Evolutionary conservation across 371 early-diverging fungal species (phyloP).

Genomic region (Rhizopus sp.): DNA sequence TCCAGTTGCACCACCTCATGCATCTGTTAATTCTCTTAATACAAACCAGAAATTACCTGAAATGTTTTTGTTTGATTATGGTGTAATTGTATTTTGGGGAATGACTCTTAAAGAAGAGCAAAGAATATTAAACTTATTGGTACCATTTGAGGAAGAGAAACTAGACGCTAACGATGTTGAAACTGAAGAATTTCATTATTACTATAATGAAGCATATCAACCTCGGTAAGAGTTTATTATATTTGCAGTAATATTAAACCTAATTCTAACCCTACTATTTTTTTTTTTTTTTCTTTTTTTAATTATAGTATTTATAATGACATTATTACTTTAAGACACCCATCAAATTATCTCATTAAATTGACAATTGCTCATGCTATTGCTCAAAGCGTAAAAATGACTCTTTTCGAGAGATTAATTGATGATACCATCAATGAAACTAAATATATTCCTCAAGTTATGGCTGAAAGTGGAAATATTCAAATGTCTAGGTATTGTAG

Average conservation of each 20-base stretch:
- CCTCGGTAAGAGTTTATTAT: no score
- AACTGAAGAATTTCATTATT: slow-evolving; percentile 90
- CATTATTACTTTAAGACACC: slow-evolving; percentile 56
- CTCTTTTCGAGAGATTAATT: slow-evolving; percentile 79
- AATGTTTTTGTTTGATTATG: slow-evolving; percentile 90
- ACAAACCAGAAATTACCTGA: slow-evolving; percentile 57
- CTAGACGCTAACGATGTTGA: slow-evolving; percentile 78
- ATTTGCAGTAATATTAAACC: no score
- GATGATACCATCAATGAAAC: slow-evolving; percentile 85
- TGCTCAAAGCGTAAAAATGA: slow-evolving; percentile 86
- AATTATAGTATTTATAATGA: slow-evolving; percentile 64
- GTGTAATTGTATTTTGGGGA: slow-evolving; percentile 96
- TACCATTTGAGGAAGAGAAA: slow-evolving; percentile 70
- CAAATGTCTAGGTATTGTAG: slow-evolving; percentile 64
- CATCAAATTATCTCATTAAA: slow-evolving; percentile 61
- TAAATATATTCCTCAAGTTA: slow-evolving; percentile 81
- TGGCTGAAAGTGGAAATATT: slow-evolving; percentile 82
- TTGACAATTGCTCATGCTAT: slow-evolving; percentile 83
- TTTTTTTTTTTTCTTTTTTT: no score
- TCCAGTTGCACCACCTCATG: slow-evolving; percentile 41
- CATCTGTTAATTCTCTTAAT: no score
- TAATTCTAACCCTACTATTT: no score
- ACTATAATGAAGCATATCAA: slow-evolving; percentile 76
- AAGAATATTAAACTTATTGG: slow-evolving; percentile 67
- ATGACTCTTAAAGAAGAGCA: slow-evolving; percentile 85